These are phyloP conservation scores for Wallacemonas collosoma DNA, from an alignment of 208 protist genomes.

Conservation along the genomic window DNA sequence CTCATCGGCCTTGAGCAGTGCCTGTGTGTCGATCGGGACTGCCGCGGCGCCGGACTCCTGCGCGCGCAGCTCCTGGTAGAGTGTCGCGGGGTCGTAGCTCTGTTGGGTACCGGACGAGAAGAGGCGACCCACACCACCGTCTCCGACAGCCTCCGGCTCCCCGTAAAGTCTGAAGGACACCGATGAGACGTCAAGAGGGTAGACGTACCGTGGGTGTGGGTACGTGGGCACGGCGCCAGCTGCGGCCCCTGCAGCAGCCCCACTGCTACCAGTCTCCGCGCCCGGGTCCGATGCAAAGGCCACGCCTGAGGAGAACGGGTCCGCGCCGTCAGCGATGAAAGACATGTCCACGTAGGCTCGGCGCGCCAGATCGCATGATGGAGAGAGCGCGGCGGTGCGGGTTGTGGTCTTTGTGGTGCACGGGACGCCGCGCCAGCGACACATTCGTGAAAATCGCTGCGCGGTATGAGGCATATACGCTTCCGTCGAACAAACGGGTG, in stretches of 20 bases:
- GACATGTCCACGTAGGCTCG: constrained; percentile 23
- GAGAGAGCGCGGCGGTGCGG: background rate
- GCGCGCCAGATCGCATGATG: background rate
- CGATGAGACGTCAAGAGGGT: constrained; percentile 40
- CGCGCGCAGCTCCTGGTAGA: constrained; percentile 49
- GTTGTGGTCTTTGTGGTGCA: background rate
- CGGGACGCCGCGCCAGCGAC: background rate
- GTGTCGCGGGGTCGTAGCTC: constrained; percentile 59
- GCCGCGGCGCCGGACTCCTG: constrained; percentile 36
- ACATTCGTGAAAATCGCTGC: too few species aligned
- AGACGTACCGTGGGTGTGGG: constrained; percentile 29
- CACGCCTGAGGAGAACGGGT: constrained; percentile 12
- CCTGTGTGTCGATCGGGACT: constrained; percentile 16
- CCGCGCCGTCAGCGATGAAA: constrained; percentile 20
- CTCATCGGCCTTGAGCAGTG: constrained; percentile 31
- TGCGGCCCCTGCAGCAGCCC: background rate
- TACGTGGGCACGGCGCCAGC: background rate
- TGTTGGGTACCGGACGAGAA: constrained; percentile 45
- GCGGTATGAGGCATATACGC: too few species aligned
- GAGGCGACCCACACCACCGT: constrained; percentile 48
- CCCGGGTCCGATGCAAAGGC: background rate
- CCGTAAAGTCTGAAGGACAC: constrained; percentile 55
- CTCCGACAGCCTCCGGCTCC: constrained; percentile 36
- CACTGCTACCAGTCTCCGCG: constrained; percentile 5
- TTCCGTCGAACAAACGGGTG: too few species aligned